A percentile compares a stretch with the other conserved stretches of the same genome.
Evolutionary conservation across 352 stramenopile species (phyloP).

Genomic region (Aphanomyces astaci): DNA sequence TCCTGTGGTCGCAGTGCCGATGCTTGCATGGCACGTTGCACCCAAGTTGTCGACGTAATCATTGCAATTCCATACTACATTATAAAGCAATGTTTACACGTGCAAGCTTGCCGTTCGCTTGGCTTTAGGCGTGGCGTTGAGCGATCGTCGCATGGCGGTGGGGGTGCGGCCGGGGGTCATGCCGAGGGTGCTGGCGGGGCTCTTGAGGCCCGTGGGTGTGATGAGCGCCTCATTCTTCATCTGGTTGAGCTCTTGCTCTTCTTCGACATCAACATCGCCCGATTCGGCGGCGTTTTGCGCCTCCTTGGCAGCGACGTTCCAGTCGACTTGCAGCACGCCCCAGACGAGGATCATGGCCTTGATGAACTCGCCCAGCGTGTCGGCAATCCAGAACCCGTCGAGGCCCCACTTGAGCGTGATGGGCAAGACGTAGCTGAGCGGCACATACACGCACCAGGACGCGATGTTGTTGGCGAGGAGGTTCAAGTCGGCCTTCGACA

Average conservation of each 20-base stretch:
- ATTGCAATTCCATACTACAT: too few species aligned
- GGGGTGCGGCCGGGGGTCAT: conserved; percentile 10
- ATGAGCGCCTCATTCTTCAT: conserved; percentile 14
- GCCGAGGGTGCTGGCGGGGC: background rate
- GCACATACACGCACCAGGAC: conserved; percentile 40
- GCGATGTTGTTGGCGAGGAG: conserved; percentile 46
- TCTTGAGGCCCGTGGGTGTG: conserved; percentile 14
- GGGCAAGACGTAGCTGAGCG: conserved; percentile 40
- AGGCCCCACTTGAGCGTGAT: conserved; percentile 39
- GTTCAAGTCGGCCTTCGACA: conserved; percentile 41
- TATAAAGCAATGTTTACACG: conserved; percentile 2
- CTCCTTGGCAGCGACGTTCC: conserved; percentile 30
- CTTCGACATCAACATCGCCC: conserved; percentile 25
- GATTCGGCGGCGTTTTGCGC: conserved; percentile 34
- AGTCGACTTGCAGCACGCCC: conserved; percentile 42
- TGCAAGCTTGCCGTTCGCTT: conserved; percentile 11
- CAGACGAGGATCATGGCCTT: conserved; percentile 41
- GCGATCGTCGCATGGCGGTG: background rate
- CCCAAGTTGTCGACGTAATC: too few species aligned
- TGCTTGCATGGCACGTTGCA: too few species aligned
- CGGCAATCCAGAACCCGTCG: conserved; percentile 45
- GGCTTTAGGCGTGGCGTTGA: background rate
- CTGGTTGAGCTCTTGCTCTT: conserved; percentile 25
- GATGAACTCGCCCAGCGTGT: conserved; percentile 40
- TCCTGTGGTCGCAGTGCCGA: too few species aligned